These are phyloP conservation scores for Zelonia costaricensis DNA, from an alignment of 208 protist species.

Conservation along the genomic window DNA sequence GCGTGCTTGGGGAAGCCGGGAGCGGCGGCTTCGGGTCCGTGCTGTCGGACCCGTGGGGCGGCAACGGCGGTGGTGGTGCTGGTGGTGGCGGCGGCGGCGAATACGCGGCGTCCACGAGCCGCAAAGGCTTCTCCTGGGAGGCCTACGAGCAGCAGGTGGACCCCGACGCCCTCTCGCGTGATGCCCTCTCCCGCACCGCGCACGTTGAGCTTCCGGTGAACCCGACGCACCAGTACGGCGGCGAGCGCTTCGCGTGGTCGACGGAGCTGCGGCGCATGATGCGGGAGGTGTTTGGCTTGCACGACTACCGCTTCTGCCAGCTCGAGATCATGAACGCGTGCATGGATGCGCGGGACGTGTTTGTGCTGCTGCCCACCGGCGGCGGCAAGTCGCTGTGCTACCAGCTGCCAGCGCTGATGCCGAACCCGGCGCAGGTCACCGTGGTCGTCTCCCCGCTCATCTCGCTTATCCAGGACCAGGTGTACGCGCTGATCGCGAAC, in stretches of 20 bases:
- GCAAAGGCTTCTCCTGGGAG: slow-evolving; percentile 67
- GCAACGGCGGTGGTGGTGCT: not conserved
- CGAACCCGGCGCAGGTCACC: slow-evolving; percentile 79
- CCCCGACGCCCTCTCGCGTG: slow-evolving; percentile 34
- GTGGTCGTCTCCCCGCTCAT: slow-evolving; percentile 97
- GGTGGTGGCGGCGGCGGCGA: not conserved
- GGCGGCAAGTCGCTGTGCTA: slow-evolving; percentile 97
- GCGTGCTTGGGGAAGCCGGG: not conserved
- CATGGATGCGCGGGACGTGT: slow-evolving; percentile 90
- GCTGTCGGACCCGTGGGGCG: slow-evolving; percentile 1
- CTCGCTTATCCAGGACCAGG: slow-evolving; percentile 97
- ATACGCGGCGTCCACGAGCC: not conserved
- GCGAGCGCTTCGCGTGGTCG: slow-evolving; percentile 82
- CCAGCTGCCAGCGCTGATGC: slow-evolving; percentile 93
- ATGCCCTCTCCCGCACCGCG: slow-evolving; percentile 35
- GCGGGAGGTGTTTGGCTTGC: slow-evolving; percentile 88
- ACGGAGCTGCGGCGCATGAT: slow-evolving; percentile 82
- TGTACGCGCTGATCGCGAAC: slow-evolving; percentile 80
- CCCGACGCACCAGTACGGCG: slow-evolving; percentile 60
- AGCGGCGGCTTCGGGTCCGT: not conserved
- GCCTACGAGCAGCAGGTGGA: slow-evolving; percentile 55
- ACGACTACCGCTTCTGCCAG: slow-evolving; percentile 93
- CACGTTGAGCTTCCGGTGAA: slow-evolving; percentile 72
- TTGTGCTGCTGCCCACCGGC: slow-evolving; percentile 96
- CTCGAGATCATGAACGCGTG: slow-evolving; percentile 95